Evolutionary conservation across 495 filamentous ascomycete species (phyloP), one percentile per base, ranked within the genome.

Genomic region (Daldinia decipiens): DNA sequence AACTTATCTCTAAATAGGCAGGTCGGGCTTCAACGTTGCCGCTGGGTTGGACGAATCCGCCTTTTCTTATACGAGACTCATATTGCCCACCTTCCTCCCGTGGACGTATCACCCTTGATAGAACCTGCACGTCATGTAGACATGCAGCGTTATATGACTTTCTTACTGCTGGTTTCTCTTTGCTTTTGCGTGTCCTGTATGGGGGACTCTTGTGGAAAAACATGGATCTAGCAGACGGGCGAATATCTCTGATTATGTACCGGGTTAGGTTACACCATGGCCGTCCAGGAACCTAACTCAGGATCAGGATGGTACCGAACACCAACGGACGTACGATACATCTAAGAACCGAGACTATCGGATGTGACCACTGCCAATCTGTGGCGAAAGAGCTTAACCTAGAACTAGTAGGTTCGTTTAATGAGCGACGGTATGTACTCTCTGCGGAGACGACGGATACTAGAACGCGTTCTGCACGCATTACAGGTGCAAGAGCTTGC

Each of bases 401-500:
- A 38, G 29, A 50, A 63, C 12, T 56, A 21, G 13, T 63, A 29
- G 24, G 39, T 57, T 67, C 21, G 17, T 55, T 17, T 32, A 34
- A 50, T 55, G 54, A 50, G 60, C 62, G 56, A 53, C 13, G 51
- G 32, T 27, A 26, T 26, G 58, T 15, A 34, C 34, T 36, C 11
- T 57, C 38, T 40, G 17, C 67, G 58, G 50, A 66, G 51, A 65
- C 62, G 65, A 65, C 54, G 50, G 60, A 52, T 11, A 29, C 45
- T 72, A 50, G 70, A 57, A 68, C 60, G 70, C 70, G 65, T 65
- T 26, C 65, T 65, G 70, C 65, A 73, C 65, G 57, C 59, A 68
- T 40, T 59, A 59, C 57, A 62, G 70, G 65, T 68, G 61, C 65
- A 58, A 73, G 70, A 57, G 70, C 65, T 73, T 73, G 70, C 70